Percentiles rank a stretch among this genome's conserved stretches.
Conservation (phyloP, 2,329 filamentous ascomycete species). For the Fusarium luffae region DNA sequence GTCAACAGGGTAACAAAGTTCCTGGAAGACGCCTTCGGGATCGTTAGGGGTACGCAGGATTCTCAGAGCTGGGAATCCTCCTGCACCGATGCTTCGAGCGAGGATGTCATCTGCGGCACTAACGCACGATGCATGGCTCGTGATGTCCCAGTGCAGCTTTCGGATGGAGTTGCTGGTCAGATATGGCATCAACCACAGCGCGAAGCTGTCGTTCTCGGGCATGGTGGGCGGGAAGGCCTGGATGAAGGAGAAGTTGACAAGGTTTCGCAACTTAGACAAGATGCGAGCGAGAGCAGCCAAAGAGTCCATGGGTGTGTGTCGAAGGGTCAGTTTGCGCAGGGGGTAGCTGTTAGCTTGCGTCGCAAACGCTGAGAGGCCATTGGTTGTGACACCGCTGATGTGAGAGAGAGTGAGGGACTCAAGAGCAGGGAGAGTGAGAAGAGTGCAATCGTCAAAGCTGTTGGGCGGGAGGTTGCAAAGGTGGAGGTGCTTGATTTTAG, state of each 20-base stretch:
- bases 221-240: slow-evolving; percentile 67
- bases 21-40: slow-evolving; percentile 75
- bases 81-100: slow-evolving; percentile 68
- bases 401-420: slow-evolving; percentile 66
- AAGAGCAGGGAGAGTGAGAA: slow-evolving; percentile 66
- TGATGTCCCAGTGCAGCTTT: slow-evolving; percentile 73
- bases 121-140: slow-evolving; percentile 57
- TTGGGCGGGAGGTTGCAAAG: slow-evolving; percentile 66
- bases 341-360: slow-evolving; percentile 59
- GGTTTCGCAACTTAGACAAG: slow-evolving; percentile 63
- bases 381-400: slow-evolving; percentile 65
- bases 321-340: slow-evolving; percentile 63
- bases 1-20: slow-evolving; percentile 72
- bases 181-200: slow-evolving; percentile 72
- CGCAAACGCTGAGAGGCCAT: slow-evolving; percentile 67
- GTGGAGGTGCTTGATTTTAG: slow-evolving; percentile 67
- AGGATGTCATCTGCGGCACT: slow-evolving; percentile 70
- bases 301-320: slow-evolving; percentile 66
- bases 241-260: slow-evolving; percentile 64
- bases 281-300: slow-evolving; percentile 69
- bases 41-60: slow-evolving; percentile 74
- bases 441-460: slow-evolving; percentile 67
- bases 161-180: slow-evolving; percentile 65
- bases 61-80: slow-evolving; percentile 71
- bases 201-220: slow-evolving; percentile 63